Conservation (phyloP, 148 eudicot species). For the Euryodendron excelsum region DNA sequence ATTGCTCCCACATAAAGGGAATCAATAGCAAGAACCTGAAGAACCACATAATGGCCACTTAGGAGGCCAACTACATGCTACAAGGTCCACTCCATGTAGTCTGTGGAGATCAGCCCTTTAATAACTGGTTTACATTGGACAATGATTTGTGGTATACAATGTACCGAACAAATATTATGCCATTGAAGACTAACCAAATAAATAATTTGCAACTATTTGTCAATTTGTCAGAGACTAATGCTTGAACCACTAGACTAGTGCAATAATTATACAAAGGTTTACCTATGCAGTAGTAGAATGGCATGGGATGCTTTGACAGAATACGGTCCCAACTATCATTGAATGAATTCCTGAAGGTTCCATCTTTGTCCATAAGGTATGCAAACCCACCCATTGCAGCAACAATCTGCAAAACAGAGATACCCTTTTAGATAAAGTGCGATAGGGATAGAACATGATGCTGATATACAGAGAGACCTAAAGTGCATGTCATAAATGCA, state of each 20-base stretch:
- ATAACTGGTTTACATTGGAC: not conserved
- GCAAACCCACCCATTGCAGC: constrained; percentile 69
- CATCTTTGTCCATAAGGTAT: constrained; percentile 81
- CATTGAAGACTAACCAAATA: not conserved
- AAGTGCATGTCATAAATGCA: not conserved
- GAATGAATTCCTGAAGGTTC: constrained; percentile 76
- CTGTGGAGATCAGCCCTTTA: not conserved
- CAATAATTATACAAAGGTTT: constrained; percentile 3
- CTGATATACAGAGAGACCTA: not conserved
- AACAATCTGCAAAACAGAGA: constrained; percentile 49
- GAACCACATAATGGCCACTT: not conserved
- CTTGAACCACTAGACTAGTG: not conserved
- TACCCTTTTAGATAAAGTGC: not conserved
- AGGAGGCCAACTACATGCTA: not conserved
- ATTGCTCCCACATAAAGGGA: not conserved
- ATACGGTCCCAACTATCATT: constrained; percentile 90
- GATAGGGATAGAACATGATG: not conserved
- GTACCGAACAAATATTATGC: not conserved
- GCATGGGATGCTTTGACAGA: constrained; percentile 87
- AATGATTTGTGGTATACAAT: not conserved
- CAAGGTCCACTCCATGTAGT: not conserved
- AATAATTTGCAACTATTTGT: not conserved
- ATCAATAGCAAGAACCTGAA: not conserved
- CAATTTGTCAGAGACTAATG: not conserved
- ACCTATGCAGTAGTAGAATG: constrained; percentile 89